Base-by-base conservation (phyloP, 1,139 yeast genomes). In the Meyerozyma smithsonii region DNA sequence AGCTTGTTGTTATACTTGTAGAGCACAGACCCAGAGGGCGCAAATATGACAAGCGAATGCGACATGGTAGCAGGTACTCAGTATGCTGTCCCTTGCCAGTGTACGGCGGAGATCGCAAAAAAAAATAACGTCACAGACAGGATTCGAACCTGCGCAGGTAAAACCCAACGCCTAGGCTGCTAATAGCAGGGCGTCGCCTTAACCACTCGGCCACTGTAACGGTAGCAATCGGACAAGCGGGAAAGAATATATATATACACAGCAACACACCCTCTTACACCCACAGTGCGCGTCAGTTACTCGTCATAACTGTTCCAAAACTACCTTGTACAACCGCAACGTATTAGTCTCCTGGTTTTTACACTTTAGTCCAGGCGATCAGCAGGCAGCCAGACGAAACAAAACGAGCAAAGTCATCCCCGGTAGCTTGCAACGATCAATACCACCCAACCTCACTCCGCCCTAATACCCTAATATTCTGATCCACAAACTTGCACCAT, bases 1-100 rank as follows among this genome's bases (percentile, higher is more conserved):
- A 61, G 53, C 45, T 66, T 69, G 42, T 46, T 60, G 46, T 69
- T 69, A 48, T 48, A 57, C 47, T 63, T 73, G 49, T 68, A 70
- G 37, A 56, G 59, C 5, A 70, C 56, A 40, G 51, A 54, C 2
- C 76, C 76, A 0, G 72, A 64, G 8, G 65, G 58, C 35, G 55
- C 52, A 44, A 68, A 71, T 28, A 71, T 52, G 19, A 69, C 56
- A 43, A 71, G 59, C 5, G 57, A 55, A 21, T 56, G 61, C 6
- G 61, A 58, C 61, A 58, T 56, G 35, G 20, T 28, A 12, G 30
- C n/a, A 12, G 32, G 26, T 16, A 18, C 12, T n/a, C 18, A 38
- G 20, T 23, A 11, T 33, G 15, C 20, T 5, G 15, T 18, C 16
- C 16, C 32, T 16, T 16, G 18, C 28, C 4, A 24, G 12, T 15